Evolutionary conservation across 2,329 filamentous ascomycete species (phyloP).

Genomic region (Lachnellula occidentalis): DNA sequence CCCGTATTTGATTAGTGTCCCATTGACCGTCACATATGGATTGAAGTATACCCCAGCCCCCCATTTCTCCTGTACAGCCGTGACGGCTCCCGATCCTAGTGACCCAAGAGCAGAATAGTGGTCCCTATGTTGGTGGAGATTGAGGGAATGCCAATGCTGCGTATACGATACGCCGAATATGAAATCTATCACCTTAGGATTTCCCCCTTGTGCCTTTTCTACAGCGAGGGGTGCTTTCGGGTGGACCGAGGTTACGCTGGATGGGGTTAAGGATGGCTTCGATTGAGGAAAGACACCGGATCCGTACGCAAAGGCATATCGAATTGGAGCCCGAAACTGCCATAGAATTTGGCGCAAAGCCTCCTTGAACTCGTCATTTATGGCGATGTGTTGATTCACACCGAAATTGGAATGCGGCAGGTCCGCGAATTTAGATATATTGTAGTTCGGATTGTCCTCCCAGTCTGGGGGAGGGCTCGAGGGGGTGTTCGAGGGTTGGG

Average conservation of each 20-base stretch:
- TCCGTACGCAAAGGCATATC: slow-evolving; percentile 95
- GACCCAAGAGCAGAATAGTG: slow-evolving; percentile 87
- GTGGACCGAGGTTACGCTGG: slow-evolving; percentile 60
- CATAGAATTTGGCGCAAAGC: slow-evolving; percentile 80
- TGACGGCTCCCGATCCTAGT: slow-evolving; percentile 79
- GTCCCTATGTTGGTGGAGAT: slow-evolving; percentile 78
- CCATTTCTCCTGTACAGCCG: slow-evolving; percentile 77
- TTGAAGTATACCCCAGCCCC: slow-evolving; percentile 98
- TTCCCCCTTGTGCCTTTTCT: slow-evolving; percentile 76
- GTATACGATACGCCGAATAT: slow-evolving; percentile 93
- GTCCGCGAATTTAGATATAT: slow-evolving; percentile 69
- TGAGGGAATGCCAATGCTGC: slow-evolving; percentile 95
- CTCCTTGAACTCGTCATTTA: slow-evolving; percentile 94
- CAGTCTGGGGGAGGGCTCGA: slow-evolving; percentile 40
- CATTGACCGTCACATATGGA: slow-evolving; percentile 89
- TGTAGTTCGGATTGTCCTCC: slow-evolving; percentile 69
- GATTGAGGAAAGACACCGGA: slow-evolving; percentile 91
- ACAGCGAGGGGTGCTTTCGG: slow-evolving; percentile 77
- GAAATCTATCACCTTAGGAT: slow-evolving; percentile 96
- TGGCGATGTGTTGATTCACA: slow-evolving; percentile 92
- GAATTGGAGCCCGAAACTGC: slow-evolving; percentile 87
- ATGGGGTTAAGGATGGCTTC: slow-evolving; percentile 45
- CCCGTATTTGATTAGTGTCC: slow-evolving; percentile 94
- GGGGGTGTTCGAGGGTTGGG: slow-evolving; percentile 19
- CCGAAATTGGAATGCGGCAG: slow-evolving; percentile 79